Base-by-base conservation (phyloP, 192 early-diverging fungal genomes). In the Rhizophagus prolifer region DNA sequence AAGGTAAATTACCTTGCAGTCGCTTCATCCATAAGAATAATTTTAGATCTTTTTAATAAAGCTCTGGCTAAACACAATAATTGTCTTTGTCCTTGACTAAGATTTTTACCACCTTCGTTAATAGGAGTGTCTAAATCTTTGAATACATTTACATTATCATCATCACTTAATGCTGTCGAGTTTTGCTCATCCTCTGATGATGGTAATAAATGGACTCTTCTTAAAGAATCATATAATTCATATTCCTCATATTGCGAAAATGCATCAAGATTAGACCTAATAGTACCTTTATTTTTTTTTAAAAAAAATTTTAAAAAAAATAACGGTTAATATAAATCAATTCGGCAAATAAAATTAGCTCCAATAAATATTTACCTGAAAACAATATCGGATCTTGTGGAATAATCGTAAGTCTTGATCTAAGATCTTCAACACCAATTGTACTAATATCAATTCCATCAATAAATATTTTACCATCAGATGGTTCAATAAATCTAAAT, bases 41-140 rank as follows among this genome's bases (percentile, higher is more conserved):
- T 81, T 78, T 85, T 89, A 50, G 88, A 86, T 47, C 88, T 83
- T 78, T 90, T 90, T 44, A 95, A 79, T 78, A 95, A 77, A 7
- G 94, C 94, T 64, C 95, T 88, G 0, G 94, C 94, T 10, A 96
- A 84, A 69, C 92, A 91, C 58, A 96, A 83, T 59, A 95, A 75
- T 84, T 96, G 95, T 47, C 93, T 83, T 81, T 96, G 94, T 10
- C 95, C 94, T 76, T 88, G 87, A 36, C 90, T 92, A 72, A 95
- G 89, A 83, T 94, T 94, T 28, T 87, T 86, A 28, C 94, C 94
- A 67, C 86, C 88, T 69, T 89, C 89, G 16, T 81, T 85, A n/a
- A 98, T 80, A 26, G 81, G 80, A 9, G 83, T 83, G 13, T 88
- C 82, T 25, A 86, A 78, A 60, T 82, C 81, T 16, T 82, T 74